Evolutionary conservation across 2,329 filamentous ascomycete species (phyloP).

Genomic region (Fusarium chlamydosporum): DNA sequence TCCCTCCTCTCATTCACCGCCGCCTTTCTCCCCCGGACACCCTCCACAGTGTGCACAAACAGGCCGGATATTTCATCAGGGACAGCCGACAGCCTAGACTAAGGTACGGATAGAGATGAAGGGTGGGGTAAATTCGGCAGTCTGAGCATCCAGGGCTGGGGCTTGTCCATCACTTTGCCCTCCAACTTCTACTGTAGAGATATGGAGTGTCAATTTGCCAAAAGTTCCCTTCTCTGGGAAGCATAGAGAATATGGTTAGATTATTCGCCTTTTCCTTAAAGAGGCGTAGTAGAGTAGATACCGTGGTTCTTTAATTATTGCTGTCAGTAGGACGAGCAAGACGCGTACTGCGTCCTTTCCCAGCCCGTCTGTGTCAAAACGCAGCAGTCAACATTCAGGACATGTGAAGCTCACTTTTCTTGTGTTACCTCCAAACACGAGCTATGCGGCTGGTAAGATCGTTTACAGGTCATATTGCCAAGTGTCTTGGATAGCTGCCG

Average conservation of each 20-base stretch:
- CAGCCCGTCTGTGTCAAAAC: slow-evolving; percentile 18
- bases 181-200: neutral
- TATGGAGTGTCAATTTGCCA: neutral
- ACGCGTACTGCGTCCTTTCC: slow-evolving; percentile 16
- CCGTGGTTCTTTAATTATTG: no score
- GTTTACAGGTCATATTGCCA: neutral
- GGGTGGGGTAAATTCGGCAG: slow-evolving; percentile 23
- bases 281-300: neutral
- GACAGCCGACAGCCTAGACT: slow-evolving; percentile 15
- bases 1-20: slow-evolving; percentile 39
- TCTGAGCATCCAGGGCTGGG: slow-evolving; percentile 28
- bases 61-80: slow-evolving; percentile 19
- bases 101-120: slow-evolving; percentile 1
- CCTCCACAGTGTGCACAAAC: slow-evolving; percentile 25
- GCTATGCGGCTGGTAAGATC: slow-evolving; percentile 9
- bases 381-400: slow-evolving; percentile 13
- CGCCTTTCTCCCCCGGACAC: slow-evolving; percentile 29
- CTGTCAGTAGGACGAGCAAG: slow-evolving; percentile 23
- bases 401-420: slow-evolving; percentile 13
- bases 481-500: slow-evolving; percentile 22
- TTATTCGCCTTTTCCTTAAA: neutral
- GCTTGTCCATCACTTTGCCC: slow-evolving; percentile 16
- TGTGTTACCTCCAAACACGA: slow-evolving; percentile 39
- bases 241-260: neutral
- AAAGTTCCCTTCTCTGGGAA: neutral